Evolutionary conservation across 805 yeast species (phyloP), one percentile per base, ranked within the genome.

Genomic region (Teunomyces kruisii): DNA sequence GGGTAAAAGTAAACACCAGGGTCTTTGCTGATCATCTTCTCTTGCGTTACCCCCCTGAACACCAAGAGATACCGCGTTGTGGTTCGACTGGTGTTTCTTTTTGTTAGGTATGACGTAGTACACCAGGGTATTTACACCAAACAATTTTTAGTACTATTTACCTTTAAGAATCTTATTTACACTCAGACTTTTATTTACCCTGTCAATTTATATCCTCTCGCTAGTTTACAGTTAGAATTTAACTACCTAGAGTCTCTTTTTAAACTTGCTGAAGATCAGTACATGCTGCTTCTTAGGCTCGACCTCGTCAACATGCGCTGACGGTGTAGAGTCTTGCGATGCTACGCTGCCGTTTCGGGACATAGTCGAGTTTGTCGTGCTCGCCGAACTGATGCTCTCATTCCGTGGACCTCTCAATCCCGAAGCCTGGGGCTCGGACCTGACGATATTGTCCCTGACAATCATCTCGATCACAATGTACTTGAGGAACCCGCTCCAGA

Each of bases 321-420:
- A 5, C 3, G 3, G 30, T 3, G 43, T 40, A 8, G 41, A 39
- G 29, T 28, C 32, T 29, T 35, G 37, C 9, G 47, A 44, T 17
- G 41, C 41, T 6, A 40, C 26, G 12, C 44, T 40, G 39, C 35
- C 39, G 24, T 28, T 35, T 12, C 41, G 38, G 9, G 47, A 40
- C 44, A 44, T 40, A 29, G 35, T 32, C 36, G 43, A 40, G 14
- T 40, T 39, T 13, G 31, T 15, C 4, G 44, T 40, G 37, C 47
- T 44, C 24, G 24, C 29, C 37, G 44, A 40, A 13, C 42, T 31
- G 19, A 44, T 31, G 38, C 47, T 44, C 17, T 32, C 41, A n/a
- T 40, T 30, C 3, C 46, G 31, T 6, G 28, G 38, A 6, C 40
- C 13, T 44, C 41, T 14, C 29, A 28, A 10, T 8, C 16, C 13